Conservation (phyloP, 331 rosid species). For the Ulmus americana region DNA sequence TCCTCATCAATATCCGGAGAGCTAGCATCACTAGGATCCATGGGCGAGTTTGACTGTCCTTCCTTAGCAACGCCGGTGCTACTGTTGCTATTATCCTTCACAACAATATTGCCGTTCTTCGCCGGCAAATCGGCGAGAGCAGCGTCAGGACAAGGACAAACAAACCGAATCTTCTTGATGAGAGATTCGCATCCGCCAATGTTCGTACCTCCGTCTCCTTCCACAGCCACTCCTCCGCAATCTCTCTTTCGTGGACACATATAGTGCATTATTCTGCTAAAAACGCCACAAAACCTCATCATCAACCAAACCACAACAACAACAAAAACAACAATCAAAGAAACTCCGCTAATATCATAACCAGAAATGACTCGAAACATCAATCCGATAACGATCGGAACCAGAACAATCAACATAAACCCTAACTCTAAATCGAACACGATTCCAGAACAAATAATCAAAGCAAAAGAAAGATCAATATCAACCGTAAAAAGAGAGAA, state of each 20-base stretch:
- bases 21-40: slow-evolving; percentile 58
- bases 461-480: not conserved
- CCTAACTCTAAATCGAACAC: slow-evolving; percentile 26
- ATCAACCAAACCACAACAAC: slow-evolving; percentile 25
- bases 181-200: slow-evolving; percentile 26
- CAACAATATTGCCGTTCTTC: slow-evolving; percentile 20
- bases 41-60: slow-evolving; percentile 19
- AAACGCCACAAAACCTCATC: slow-evolving; percentile 35
- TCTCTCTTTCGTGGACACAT: slow-evolving; percentile 98
- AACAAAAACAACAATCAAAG: slow-evolving; percentile 11
- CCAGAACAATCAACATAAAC: slow-evolving; percentile 18
- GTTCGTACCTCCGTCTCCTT: slow-evolving; percentile 34
- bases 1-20: slow-evolving; percentile 75
- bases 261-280: slow-evolving; percentile 76
- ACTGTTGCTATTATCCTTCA: slow-evolving; percentile 25
- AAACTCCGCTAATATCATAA: not conserved
- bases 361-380: slow-evolving; percentile 6
- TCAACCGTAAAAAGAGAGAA: not conserved
- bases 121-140: slow-evolving; percentile 40
- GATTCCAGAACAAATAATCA: slow-evolving; percentile 3
- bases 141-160: slow-evolving; percentile 25
- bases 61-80: slow-evolving; percentile 29
- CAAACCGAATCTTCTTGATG: slow-evolving; percentile 61
- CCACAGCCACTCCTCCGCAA: slow-evolving; percentile 69
- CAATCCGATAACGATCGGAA: slow-evolving; percentile 23